These are phyloP conservation scores for Pseudoneurospora amorphoporcata DNA, from an alignment of 495 filamentous ascomycete species.

Conservation along the genomic window DNA sequence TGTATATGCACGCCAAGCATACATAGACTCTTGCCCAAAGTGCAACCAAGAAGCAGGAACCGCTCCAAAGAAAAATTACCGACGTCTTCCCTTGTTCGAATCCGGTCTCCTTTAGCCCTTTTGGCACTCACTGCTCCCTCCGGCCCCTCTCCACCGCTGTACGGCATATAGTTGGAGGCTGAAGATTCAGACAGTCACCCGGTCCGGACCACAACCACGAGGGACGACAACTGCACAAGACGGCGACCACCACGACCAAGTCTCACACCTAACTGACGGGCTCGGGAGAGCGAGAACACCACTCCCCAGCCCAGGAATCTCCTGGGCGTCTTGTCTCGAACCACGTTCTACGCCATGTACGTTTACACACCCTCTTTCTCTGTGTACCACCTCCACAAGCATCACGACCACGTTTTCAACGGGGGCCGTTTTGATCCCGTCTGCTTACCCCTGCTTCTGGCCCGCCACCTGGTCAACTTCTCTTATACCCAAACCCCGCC, in stretches of 20 bases:
- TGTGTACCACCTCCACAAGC: conserved; percentile 3
- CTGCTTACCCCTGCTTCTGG: conserved; percentile 18
- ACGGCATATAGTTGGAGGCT: conserved; percentile 22
- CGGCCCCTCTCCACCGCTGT: conserved; percentile 28
- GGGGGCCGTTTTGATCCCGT: conserved; percentile 20
- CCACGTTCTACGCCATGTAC: conserved; percentile 15
- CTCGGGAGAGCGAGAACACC: conserved; percentile 10
- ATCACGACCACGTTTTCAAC: conserved; percentile 20
- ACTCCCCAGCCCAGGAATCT: not conserved
- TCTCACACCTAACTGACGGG: conserved; percentile 4
- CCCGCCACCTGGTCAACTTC: conserved; percentile 13
- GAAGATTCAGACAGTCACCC: conserved; percentile 1
- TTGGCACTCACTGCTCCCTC: conserved; percentile 18
- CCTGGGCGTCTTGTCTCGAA: conserved; percentile 1
- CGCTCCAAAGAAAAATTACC: conserved; percentile 18
- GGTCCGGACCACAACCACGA: not conserved
- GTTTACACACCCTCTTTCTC: conserved; percentile 21
- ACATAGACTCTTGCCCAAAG: conserved; percentile 20
- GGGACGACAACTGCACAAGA: not conserved
- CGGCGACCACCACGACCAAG: not conserved
- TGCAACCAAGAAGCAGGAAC: conserved; percentile 23
- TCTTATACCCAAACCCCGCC: conserved; percentile 29
- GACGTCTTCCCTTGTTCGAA: conserved; percentile 22
- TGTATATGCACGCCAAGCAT: conserved; percentile 28
- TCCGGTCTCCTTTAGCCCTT: conserved; percentile 29